A percentile compares a stretch with the other conserved stretches of the same genome.
Conservation (phyloP, 345 rosid species). For the Capsella bursapastoris region DNA sequence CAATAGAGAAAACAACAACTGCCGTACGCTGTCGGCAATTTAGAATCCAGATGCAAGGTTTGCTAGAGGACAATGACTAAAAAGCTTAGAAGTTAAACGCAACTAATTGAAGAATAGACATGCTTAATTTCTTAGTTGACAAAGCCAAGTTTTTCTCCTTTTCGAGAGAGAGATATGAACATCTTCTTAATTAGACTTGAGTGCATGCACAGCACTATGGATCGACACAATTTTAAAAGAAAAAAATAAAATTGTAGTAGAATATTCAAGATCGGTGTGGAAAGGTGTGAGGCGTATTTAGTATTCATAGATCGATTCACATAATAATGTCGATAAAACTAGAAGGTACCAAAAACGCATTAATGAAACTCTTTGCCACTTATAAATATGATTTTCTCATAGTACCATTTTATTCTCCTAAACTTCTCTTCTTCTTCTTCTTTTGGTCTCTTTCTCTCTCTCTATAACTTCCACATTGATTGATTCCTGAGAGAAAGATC, state of each 20-base stretch:
- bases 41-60: not conserved
- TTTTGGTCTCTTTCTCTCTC: not conserved
- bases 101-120: slow-evolving; percentile 7
- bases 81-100: not conserved
- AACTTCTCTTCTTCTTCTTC: slow-evolving; percentile 6
- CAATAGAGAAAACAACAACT: not conserved
- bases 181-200: not conserved
- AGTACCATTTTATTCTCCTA: slow-evolving; percentile 28
- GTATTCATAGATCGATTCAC: slow-evolving; percentile 28
- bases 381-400: slow-evolving; percentile 36
- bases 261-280: slow-evolving; percentile 2
- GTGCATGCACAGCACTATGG: slow-evolving; percentile 5
- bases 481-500: slow-evolving; percentile 1
- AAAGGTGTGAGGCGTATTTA: slow-evolving; percentile 23
- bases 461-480: not conserved
- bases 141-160: not conserved
- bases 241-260: not conserved
- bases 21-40: slow-evolving; percentile 1
- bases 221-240: not conserved
- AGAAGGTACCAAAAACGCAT: slow-evolving; percentile 22
- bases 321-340: slow-evolving; percentile 26
- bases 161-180: not conserved
- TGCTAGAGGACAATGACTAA: not conserved
- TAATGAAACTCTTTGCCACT: slow-evolving; percentile 18
- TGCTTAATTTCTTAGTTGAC: not conserved